Evolutionary conservation across 352 stramenopile species (phyloP), one percentile per base, ranked within the genome.

Genomic region (Elongisporangium senticosum): DNA sequence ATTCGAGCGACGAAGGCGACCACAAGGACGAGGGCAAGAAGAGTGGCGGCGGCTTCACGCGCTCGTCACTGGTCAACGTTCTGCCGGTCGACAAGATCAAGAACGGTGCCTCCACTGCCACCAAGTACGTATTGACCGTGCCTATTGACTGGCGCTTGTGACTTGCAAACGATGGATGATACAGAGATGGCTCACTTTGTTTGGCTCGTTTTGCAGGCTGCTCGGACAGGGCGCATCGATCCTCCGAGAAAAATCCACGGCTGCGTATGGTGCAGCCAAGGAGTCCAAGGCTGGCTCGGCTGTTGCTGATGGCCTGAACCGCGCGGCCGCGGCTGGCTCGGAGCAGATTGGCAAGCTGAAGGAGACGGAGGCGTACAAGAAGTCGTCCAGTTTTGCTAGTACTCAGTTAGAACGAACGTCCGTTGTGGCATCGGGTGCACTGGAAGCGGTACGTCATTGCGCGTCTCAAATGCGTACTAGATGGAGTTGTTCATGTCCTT

Each of bases 11-110:
- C 55, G 70, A 83, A 55, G 63, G 65, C 56, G 59, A 75, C 56
- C 50, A 67, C 59, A 43, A 43, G 58, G 62, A 64, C 39, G 66
- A 77, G 23, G 77, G 77, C 22, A 74, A 75, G 57, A 87, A 90
- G 65, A 54, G 62, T n/a, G n/a, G n/a, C n/a, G 50, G 28, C 15
- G 71, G 79, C 47, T 43, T 43, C 33, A 43, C 33, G 33, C 75
- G 77, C 51, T 74, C 85, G 8, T 93, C 86, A 1, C 49, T 95
- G 17, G 73, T 69, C 54, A 93, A 95, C 56, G 83, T 91, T 11
- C 64, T 95, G 21, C 86, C 86, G 0, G 81, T 95, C 22, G 86
- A 95, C 61, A 93, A 93, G 73, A 72, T 95, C 62, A 95, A 95
- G 79, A 95, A 95, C 61, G 86, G 86, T 53, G 86, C 86, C 5